Evolutionary conservation across 768 basidiomycete species (phyloP), one percentile per base, ranked within the genome.

Genomic region (Termitomyces sp.): DNA sequence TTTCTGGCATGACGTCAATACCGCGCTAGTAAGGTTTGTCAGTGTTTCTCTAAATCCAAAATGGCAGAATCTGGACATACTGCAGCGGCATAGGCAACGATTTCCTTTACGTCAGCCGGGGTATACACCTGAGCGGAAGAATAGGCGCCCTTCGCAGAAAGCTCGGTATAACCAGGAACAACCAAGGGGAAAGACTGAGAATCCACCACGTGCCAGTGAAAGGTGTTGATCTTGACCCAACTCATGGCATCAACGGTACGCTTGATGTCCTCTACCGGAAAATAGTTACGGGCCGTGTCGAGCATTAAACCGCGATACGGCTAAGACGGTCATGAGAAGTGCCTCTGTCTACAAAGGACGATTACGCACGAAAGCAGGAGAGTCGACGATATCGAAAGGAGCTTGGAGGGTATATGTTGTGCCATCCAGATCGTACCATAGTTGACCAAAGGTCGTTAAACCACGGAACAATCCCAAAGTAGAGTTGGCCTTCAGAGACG

Each of bases 191-290:
- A 94, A 35, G 83, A 85, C 63, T 94, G 89, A 53, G 84, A 83
- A 69, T 94, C 92, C 35, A 84, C 83, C 55, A 91, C 76, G 64
- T 94, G 92, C 91, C 91, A 94, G 61, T 94, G 89, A 62, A 94
- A 80, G 1, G 81, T 82, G 68, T 85, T 91, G 48, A 90, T 79
- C 83, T 89, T 93, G 61, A 84, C 83, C 79, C 82, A 83, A 64
- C 83, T 83, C 87, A 91, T 90, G 6, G 87, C 84, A 59, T 91
- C 86, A 30, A 94, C 70, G 0, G 84, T 86, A 53, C 85, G 79
- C 63, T 82, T 75, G 68, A 89, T 82, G 63, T 85, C 86, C 5
- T 72, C 56, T 3, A 85, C 79, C 9, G 85, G 79, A 72, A 83
- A 86, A 70, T 72, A 94, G 71, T 91, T 86, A 37, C 91, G 75